Evolutionary conservation across 179 eudicot species (phyloP).

Genomic region (Carnegiea gigantea): DNA sequence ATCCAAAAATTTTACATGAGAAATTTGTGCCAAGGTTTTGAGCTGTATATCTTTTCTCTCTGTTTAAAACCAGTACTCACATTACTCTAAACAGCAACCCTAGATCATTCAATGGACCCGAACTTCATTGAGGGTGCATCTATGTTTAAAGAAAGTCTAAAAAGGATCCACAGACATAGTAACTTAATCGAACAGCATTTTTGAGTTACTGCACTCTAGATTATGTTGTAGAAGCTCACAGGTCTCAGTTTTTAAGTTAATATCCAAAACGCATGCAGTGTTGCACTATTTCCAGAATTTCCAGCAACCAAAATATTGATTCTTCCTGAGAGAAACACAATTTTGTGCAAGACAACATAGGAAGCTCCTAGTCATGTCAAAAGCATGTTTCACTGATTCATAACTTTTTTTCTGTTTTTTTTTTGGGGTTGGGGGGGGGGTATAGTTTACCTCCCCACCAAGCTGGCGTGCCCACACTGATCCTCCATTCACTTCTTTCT

Average conservation of each 20-base stretch:
- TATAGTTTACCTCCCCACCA: constrained; percentile 84
- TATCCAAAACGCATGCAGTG: constrained; percentile 11
- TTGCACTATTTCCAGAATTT: constrained; percentile 3
- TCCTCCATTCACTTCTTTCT: constrained; percentile 60
- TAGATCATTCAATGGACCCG: no score
- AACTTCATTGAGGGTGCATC: background rate
- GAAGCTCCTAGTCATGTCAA: background rate
- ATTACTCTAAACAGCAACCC: no score
- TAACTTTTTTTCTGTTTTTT: background rate
- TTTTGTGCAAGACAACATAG: background rate
- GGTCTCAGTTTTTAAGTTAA: background rate
- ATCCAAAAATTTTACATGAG: no score
- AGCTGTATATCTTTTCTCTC: background rate
- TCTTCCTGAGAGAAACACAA: constrained; percentile 2
- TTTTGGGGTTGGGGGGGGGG: no score
- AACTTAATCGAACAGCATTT: background rate
- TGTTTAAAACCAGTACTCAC: no score
- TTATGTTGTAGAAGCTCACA: background rate
- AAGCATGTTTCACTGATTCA: constrained; percentile 10
- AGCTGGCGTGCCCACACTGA: constrained; percentile 94
- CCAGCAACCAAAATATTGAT: background rate
- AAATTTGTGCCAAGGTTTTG: background rate
- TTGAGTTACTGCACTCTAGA: background rate
- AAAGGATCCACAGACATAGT: no score
- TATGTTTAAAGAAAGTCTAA: background rate